A percentile compares a stretch with the other conserved stretches of the same genome.
Evolutionary conservation across 768 basidiomycete species (phyloP).

Genomic region (Leccinum uliginosum): DNA sequence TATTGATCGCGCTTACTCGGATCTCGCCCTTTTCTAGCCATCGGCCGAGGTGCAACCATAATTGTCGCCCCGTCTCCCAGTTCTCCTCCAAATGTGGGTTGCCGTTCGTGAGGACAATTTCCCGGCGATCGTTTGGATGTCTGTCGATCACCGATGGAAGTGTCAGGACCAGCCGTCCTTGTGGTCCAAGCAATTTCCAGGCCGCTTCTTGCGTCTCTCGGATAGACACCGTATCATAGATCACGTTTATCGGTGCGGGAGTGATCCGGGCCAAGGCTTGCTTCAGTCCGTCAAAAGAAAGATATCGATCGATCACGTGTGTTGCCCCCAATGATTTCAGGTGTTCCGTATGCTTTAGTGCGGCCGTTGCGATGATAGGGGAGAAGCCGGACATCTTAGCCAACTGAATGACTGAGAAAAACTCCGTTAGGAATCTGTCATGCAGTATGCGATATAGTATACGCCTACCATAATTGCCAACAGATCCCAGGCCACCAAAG

Average conservation of each 20-base stretch:
- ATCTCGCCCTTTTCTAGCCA: constrained; percentile 33
- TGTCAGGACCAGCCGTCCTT: constrained; percentile 34
- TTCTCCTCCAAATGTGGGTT: constrained; percentile 32
- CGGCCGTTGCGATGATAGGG: constrained; percentile 32
- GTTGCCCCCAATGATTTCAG: constrained; percentile 33
- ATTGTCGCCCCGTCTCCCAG: constrained; percentile 30
- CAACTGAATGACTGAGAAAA: constrained; percentile 34
- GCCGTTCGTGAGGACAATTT: constrained; percentile 30
- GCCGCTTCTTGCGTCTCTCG: constrained; percentile 37
- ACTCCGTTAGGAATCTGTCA: constrained; percentile 13
- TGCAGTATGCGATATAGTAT: constrained; percentile 2
- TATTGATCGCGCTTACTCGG: constrained; percentile 17
- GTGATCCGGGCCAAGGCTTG: constrained; percentile 36
- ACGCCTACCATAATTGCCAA: constrained; percentile 46
- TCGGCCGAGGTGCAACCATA: constrained; percentile 25
- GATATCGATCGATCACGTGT: constrained; percentile 33
- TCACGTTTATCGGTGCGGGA: constrained; percentile 30
- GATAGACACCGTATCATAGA: constrained; percentile 37
- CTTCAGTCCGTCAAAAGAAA: constrained; percentile 26
- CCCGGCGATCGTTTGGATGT: constrained; percentile 23
- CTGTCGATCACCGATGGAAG: constrained; percentile 31
- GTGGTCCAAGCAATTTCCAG: constrained; percentile 34
- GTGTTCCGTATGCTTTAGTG: constrained; percentile 33
- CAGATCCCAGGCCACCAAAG: constrained; percentile 45
- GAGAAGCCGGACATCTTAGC: constrained; percentile 39